phyloP scores from a whole-genome alignment of 2,329 filamentous ascomycete genomes.

The Alternaria sp. region DNA sequence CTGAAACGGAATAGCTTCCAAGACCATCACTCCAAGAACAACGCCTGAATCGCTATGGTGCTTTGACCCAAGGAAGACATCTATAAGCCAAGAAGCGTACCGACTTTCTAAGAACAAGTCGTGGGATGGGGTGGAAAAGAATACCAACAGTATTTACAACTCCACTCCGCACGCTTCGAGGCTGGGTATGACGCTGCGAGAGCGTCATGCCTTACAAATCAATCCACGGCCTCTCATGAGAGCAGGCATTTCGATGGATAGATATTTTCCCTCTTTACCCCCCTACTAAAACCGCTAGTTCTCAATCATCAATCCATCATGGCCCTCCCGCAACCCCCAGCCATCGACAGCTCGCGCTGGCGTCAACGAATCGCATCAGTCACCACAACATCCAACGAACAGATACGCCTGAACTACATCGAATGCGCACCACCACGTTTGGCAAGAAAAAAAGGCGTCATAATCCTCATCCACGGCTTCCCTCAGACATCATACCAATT shows the following conservation, averaged over 20 bases:
- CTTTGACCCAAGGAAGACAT: neutral
- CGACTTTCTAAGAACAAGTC: neutral
- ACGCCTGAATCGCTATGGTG: neutral
- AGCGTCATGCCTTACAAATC: constrained; percentile 1
- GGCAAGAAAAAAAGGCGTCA: neutral
- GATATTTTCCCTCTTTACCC: neutral
- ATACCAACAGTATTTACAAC: neutral
- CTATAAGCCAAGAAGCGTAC: neutral
- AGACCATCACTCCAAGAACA: neutral
- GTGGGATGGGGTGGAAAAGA: neutral
- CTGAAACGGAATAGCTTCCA: neutral
- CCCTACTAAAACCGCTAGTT: neutral
- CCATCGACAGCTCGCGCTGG: neutral
- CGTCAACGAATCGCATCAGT: neutral
- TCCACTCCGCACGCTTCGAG: neutral
- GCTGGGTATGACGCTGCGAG: neutral
- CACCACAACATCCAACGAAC: neutral
- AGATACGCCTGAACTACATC: neutral
- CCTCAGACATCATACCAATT: constrained; percentile 56
- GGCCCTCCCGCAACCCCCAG: neutral
- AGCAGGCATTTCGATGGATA: neutral
- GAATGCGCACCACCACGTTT: neutral
- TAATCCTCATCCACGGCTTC: constrained; percentile 58
- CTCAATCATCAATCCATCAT: neutral
- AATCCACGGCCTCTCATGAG: neutral